These are phyloP conservation scores for Curvularia eragrostidis DNA, from an alignment of 2,329 filamentous ascomycete species.

Conservation along the genomic window DNA sequence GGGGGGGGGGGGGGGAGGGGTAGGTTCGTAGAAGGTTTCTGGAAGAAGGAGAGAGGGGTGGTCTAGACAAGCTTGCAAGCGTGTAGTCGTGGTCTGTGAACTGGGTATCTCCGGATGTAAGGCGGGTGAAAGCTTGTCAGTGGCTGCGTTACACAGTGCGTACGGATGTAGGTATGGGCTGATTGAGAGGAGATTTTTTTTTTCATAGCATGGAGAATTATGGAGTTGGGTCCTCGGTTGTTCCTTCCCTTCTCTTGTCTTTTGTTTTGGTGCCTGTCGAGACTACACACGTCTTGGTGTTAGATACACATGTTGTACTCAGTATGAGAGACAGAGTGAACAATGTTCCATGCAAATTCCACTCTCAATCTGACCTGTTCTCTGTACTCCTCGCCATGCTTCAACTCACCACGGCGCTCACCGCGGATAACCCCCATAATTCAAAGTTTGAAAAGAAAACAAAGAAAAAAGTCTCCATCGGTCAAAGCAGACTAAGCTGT, in stretches of 20 bases:
- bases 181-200: neutral
- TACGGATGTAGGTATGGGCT: neutral
- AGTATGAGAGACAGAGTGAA: too few relatives aligned
- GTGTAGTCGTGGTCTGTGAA: neutral
- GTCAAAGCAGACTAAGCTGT: neutral
- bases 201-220: neutral
- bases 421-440: neutral
- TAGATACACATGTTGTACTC: too few relatives aligned
- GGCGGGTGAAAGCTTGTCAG: neutral
- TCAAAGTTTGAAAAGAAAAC: neutral
- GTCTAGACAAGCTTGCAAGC: too few relatives aligned
- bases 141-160: neutral
- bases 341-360: too few relatives aligned
- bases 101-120: neutral
- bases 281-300: too few relatives aligned
- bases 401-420: neutral
- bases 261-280: neutral
- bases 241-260: neutral
- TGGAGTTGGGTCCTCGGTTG: neutral
- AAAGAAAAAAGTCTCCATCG: neutral
- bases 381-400: neutral
- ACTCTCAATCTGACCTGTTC: too few relatives aligned
- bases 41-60: neutral
- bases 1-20: neutral
- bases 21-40: neutral